These are phyloP conservation scores for Arctostaphylos glauca DNA, from an alignment of 148 eudicot species.

Conservation along the genomic window DNA sequence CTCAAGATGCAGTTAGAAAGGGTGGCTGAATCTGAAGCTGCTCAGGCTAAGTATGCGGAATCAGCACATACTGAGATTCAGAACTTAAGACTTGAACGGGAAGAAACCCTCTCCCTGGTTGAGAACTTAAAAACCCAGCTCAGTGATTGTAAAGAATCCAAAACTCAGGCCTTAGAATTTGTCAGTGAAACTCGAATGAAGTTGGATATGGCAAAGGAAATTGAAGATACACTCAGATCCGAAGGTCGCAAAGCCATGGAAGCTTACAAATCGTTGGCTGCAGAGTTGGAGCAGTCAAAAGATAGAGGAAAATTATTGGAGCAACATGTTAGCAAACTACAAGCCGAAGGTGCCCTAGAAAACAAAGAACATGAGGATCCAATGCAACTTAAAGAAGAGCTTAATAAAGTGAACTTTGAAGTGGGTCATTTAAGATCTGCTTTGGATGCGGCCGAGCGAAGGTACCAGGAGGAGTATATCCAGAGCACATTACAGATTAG, in stretches of 20 bases:
- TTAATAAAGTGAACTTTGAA: slow-evolving; percentile 52
- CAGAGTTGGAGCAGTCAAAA: slow-evolving; percentile 63
- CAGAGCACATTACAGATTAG: slow-evolving; percentile 69
- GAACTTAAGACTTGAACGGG: slow-evolving; percentile 51
- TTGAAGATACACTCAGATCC: slow-evolving; percentile 45
- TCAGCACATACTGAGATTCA: slow-evolving; percentile 59
- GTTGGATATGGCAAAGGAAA: slow-evolving; percentile 49
- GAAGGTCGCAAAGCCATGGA: slow-evolving; percentile 51
- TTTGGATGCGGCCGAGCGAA: slow-evolving; percentile 59
- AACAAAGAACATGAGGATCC: slow-evolving; percentile 35
- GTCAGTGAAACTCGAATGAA: slow-evolving; percentile 49
- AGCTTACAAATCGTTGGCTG: slow-evolving; percentile 40
- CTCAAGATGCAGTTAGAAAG: slow-evolving; percentile 64
- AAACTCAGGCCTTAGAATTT: slow-evolving; percentile 49
- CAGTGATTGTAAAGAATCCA: slow-evolving; percentile 53
- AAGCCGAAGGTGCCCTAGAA: slow-evolving; percentile 17
- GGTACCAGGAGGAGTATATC: slow-evolving; percentile 66
- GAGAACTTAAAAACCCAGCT: slow-evolving; percentile 62
- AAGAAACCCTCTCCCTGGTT: slow-evolving; percentile 48
- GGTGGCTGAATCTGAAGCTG: slow-evolving; percentile 56
- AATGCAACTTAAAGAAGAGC: slow-evolving; percentile 41
- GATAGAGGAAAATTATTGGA: slow-evolving; percentile 46
- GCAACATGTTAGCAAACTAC: slow-evolving; percentile 44
- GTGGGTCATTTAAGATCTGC: slow-evolving; percentile 48
- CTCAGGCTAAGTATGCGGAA: slow-evolving; percentile 52